phyloP scores from a whole-genome alignment of 768 basidiomycete species.

The Trametes maxima region DNA sequence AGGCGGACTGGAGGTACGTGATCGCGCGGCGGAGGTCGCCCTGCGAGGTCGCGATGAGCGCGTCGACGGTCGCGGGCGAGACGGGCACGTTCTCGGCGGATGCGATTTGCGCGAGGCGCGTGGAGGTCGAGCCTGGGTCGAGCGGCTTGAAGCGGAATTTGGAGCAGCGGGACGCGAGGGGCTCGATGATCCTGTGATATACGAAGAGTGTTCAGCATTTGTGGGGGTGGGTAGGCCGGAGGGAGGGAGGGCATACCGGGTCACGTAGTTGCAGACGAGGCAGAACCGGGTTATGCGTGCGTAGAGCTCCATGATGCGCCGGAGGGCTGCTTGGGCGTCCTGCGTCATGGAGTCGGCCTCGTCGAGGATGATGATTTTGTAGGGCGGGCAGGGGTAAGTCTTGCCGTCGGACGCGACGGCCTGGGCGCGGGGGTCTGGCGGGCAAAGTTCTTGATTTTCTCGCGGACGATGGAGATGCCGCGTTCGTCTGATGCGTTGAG shows the following conservation, averaged over 20 bases:
- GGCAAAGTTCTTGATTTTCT: slow-evolving; percentile 99
- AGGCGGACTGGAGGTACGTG: slow-evolving; percentile 96
- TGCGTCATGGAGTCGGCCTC: slow-evolving; percentile 99
- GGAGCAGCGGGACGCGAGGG: slow-evolving; percentile 96
- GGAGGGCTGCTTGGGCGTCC: slow-evolving; percentile 94
- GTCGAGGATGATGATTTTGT: slow-evolving; percentile 98
- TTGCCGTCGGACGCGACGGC: slow-evolving; percentile 71
- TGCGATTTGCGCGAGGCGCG: slow-evolving; percentile 81
- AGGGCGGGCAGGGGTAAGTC: slow-evolving; percentile 93
- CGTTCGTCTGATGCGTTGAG: slow-evolving; percentile 99
- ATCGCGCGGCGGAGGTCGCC: slow-evolving; percentile 97
- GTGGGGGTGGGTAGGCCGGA: background rate
- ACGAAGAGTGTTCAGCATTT: background rate
- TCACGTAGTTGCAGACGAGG: slow-evolving; percentile 98
- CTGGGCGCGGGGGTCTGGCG: slow-evolving; percentile 89
- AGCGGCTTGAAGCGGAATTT: slow-evolving; percentile 98
- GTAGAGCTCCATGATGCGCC: slow-evolving; percentile 99
- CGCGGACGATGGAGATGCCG: slow-evolving; percentile 94
- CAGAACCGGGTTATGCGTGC: slow-evolving; percentile 97
- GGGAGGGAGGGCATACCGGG: slow-evolving; percentile 61
- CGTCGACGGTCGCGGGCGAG: slow-evolving; percentile 58
- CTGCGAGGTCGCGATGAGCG: slow-evolving; percentile 77
- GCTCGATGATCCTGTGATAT: slow-evolving; percentile 93
- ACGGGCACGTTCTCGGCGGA: slow-evolving; percentile 68
- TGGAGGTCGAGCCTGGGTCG: slow-evolving; percentile 72